Percentiles rank a stretch among this genome's conserved stretches.
These are phyloP conservation scores for Chytridiales sp. DNA, from an alignment of 371 early-diverging fungal species.

Conservation along the genomic window DNA sequence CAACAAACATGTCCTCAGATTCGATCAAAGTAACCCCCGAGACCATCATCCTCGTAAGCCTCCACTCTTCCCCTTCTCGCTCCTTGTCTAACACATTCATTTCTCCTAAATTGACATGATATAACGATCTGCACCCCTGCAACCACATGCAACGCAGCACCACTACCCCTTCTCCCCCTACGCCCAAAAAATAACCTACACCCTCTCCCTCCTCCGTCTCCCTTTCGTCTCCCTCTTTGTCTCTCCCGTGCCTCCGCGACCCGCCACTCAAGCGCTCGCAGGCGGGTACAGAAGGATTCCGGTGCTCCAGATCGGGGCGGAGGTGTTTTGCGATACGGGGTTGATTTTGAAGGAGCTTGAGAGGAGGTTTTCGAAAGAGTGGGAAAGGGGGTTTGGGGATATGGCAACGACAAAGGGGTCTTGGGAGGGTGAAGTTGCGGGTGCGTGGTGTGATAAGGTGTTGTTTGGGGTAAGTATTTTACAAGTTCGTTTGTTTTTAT, in stretches of 20 bases:
- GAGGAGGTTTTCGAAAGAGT: conserved; percentile 25
- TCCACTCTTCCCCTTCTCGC: too few relatives aligned
- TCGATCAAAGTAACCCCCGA: too few relatives aligned
- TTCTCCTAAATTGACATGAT: too few relatives aligned
- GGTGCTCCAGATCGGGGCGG: conserved; percentile 60
- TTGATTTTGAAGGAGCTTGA: conserved; percentile 55
- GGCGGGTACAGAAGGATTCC: conserved; percentile 62
- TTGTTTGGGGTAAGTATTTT: background rate
- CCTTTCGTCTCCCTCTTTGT: background rate
- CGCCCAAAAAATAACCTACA: conserved; percentile 4
- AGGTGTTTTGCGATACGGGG: conserved; percentile 55
- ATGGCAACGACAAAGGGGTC: background rate
- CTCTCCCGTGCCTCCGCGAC: conserved; percentile 1
- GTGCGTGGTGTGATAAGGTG: conserved; percentile 2
- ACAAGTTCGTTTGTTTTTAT: background rate
- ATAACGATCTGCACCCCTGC: too few relatives aligned
- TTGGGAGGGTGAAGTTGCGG: background rate
- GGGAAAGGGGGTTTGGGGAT: conserved; percentile 12
- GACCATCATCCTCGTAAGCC: too few relatives aligned
- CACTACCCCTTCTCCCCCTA: conserved; percentile 17
- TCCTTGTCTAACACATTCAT: too few relatives aligned
- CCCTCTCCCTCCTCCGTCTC: conserved; percentile 8
- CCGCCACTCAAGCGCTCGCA: conserved; percentile 38
- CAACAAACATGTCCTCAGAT: too few relatives aligned
- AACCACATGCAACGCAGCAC: too few relatives aligned